phyloP scores from a whole-genome alignment of 345 rosid genomes.

The Eucalyptus albens region DNA sequence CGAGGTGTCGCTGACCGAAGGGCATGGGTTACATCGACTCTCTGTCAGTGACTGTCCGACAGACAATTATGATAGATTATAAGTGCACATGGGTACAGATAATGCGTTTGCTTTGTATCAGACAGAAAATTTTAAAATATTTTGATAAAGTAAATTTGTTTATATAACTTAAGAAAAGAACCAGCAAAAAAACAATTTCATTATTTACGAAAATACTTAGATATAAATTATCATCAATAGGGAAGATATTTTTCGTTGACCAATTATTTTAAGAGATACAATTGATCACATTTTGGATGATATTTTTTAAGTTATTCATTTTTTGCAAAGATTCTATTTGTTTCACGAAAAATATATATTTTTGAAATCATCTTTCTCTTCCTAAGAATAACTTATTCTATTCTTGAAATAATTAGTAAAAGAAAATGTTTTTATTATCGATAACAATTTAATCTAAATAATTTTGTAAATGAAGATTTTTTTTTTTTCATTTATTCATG shows the following conservation, averaged over 20 bases:
- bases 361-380: no score
- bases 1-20: background rate
- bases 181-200: rapidly evolving
- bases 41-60: background rate
- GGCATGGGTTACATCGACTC: background rate
- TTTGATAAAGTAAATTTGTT: background rate
- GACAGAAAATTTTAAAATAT: no score
- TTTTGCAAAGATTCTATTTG: background rate
- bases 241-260: rapidly evolving
- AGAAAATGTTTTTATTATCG: rapidly evolving
- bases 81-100: background rate
- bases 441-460: no score
- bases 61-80: background rate
- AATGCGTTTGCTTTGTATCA: no score
- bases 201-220: background rate
- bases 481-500: no score
- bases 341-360: background rate
- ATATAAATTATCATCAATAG: background rate
- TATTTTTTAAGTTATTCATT: background rate
- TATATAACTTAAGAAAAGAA: background rate
- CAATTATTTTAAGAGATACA: background rate
- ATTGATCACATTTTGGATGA: background rate
- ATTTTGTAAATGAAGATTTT: no score
- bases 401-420: no score
- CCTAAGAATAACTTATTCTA: background rate